phyloP scores from a whole-genome alignment of 2,329 filamentous ascomycete genomes.

The Alternaria hordeiaustralica region DNA sequence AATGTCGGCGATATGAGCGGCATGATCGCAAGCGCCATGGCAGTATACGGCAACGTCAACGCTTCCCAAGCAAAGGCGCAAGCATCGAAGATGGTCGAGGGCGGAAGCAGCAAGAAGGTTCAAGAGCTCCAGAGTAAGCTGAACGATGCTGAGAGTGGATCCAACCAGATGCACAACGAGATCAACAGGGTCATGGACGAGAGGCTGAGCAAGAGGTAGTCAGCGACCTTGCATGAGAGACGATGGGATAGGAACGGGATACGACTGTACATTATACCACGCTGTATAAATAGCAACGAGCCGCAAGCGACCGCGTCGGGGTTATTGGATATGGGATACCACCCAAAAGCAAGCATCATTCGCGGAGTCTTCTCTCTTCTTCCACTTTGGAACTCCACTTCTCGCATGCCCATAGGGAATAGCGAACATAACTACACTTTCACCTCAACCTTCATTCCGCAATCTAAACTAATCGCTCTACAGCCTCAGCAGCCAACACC shows the following conservation, averaged over 20 bases:
- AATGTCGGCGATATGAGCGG: conserved; percentile 95
- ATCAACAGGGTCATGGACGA: conserved; percentile 47
- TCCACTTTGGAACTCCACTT: conserved; percentile 16
- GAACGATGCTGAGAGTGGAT: conserved; percentile 29
- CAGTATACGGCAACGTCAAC: conserved; percentile 92
- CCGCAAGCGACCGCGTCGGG: conserved; percentile 27
- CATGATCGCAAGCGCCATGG: conserved; percentile 96
- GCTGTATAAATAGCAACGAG: conserved; percentile 40
- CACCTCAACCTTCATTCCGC: not conserved
- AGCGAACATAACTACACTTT: not conserved
- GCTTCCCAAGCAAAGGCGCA: conserved; percentile 76
- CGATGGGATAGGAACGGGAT: conserved; percentile 4
- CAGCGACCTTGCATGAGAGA: not conserved
- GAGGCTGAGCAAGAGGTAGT: conserved; percentile 39
- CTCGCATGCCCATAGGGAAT: conserved; percentile 18
- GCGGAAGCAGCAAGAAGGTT: conserved; percentile 32
- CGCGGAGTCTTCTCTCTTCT: conserved; percentile 23
- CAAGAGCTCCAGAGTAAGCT: conserved; percentile 40
- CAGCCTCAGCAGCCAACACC: conserved; percentile 43
- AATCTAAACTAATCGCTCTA: conserved; percentile 21
- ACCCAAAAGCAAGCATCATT: conserved; percentile 20
- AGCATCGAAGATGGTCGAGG: conserved; percentile 56
- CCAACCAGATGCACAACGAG: conserved; percentile 35
- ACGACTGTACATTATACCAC: conserved; percentile 40
- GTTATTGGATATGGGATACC: conserved; percentile 18